These are phyloP conservation scores for Corymbia calophylla DNA, from an alignment of 441 rosid species.

Conservation along the genomic window DNA sequence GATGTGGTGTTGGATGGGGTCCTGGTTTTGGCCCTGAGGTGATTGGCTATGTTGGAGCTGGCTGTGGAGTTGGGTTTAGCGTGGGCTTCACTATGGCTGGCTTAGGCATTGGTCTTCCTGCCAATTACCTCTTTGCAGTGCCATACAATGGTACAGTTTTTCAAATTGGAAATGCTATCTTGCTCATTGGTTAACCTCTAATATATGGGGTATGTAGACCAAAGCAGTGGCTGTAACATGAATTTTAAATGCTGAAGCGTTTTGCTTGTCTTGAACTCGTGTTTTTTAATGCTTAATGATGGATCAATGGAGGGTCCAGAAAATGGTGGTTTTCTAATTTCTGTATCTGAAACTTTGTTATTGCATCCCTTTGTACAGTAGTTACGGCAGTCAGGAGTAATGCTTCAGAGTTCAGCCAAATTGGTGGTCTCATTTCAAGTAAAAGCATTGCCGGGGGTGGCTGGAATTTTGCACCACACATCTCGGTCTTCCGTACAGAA, in stretches of 20 bases:
- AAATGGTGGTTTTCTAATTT: not conserved
- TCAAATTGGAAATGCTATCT: not conserved
- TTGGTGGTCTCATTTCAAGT: slow-evolving; percentile 19
- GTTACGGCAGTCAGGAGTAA: slow-evolving; percentile 34
- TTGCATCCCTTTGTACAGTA: slow-evolving; percentile 22
- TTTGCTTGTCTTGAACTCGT: not conserved
- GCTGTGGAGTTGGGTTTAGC: slow-evolving; percentile 87
- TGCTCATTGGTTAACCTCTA: not conserved
- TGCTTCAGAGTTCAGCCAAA: slow-evolving; percentile 25
- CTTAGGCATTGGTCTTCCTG: slow-evolving; percentile 88
- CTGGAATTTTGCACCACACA: slow-evolving; percentile 36
- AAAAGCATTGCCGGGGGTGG: slow-evolving; percentile 21
- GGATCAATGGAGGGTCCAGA: not conserved
- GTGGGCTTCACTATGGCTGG: slow-evolving; percentile 86
- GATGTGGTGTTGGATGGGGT: slow-evolving; percentile 98
- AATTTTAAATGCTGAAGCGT: not conserved
- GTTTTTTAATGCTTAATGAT: not conserved
- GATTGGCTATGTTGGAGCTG: slow-evolving; percentile 85
- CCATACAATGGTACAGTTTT: slow-evolving; percentile 46
- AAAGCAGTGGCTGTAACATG: not conserved
- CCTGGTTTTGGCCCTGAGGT: slow-evolving; percentile 98
- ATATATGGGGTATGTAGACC: not conserved
- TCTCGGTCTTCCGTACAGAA: slow-evolving; percentile 38
- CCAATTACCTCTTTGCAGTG: slow-evolving; percentile 42
- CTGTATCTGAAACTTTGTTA: not conserved